Evolutionary conservation across 768 basidiomycete species (phyloP).

Genomic region (Pisolithus marmoratus): DNA sequence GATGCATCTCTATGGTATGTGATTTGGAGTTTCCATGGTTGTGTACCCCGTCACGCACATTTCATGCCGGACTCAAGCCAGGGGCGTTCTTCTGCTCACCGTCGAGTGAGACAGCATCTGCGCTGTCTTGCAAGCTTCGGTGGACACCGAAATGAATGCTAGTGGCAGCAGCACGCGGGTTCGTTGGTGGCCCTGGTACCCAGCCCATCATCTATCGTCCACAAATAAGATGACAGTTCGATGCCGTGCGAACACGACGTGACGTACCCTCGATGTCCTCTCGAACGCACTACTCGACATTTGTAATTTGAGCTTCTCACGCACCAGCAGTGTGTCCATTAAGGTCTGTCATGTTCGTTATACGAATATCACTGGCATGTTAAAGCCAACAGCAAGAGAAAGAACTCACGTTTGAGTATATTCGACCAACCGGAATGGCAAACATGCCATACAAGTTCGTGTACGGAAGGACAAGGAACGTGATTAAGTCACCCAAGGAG

Average conservation of each 20-base stretch:
- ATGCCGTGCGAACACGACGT: not conserved
- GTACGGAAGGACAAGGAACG: constrained; percentile 20
- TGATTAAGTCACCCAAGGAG: constrained; percentile 42
- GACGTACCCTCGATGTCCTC: not conserved
- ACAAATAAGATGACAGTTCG: no score
- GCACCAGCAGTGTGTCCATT: constrained; percentile 40
- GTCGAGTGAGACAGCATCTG: not conserved
- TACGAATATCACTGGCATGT: not conserved
- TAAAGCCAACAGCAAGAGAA: not conserved
- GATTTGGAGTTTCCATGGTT: no score
- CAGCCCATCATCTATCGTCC: not conserved
- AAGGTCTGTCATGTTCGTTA: constrained; percentile 29
- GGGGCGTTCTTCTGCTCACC: not conserved
- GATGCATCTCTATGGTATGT: no score
- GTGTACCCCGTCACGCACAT: not conserved
- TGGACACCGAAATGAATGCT: not conserved
- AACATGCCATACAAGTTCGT: constrained; percentile 34
- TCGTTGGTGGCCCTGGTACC: not conserved
- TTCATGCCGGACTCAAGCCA: not conserved
- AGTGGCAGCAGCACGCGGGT: not conserved
- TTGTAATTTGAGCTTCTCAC: constrained; percentile 28
- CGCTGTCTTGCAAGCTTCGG: not conserved
- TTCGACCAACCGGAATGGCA: constrained; percentile 32
- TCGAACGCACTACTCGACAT: constrained; percentile 1
- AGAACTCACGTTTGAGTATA: constrained; percentile 37